A percentile compares a stretch with the other conserved stretches of the same genome.
phyloP scores from a whole-genome alignment of 2,329 filamentous ascomycete genomes.

The Aspergillus aculeatus region DNA sequence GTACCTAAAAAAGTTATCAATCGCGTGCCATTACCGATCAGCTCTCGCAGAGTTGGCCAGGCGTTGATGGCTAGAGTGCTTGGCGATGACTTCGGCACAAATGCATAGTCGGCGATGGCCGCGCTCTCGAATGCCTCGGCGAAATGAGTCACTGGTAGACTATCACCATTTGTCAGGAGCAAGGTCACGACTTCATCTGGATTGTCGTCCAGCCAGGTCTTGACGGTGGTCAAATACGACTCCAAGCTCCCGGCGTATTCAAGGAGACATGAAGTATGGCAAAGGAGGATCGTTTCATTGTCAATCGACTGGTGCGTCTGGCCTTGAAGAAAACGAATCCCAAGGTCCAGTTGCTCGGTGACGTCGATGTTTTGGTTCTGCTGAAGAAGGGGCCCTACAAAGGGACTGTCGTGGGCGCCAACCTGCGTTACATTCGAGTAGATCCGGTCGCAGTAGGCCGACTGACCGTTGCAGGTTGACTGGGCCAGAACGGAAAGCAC shows the following conservation, averaged over 20 bases:
- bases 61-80: constrained; percentile 31
- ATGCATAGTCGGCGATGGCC: constrained; percentile 37
- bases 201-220: constrained; percentile 59
- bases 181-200: constrained; percentile 62
- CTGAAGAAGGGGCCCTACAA: constrained; percentile 55
- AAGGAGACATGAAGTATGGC: constrained; percentile 63
- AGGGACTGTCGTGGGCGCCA: constrained; percentile 65
- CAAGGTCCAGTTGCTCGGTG: constrained; percentile 58
- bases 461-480: constrained; percentile 56
- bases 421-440: constrained; percentile 63
- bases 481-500: background rate
- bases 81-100: constrained; percentile 35
- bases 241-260: constrained; percentile 60
- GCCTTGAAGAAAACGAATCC: constrained; percentile 63
- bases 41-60: constrained; percentile 45
- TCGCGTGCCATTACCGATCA: constrained; percentile 44
- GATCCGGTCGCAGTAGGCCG: constrained; percentile 54
- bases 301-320: constrained; percentile 58
- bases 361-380: constrained; percentile 63
- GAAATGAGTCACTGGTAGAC: constrained; percentile 32
- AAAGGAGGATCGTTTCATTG: constrained; percentile 56
- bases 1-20: constrained; percentile 46
- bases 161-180: constrained; percentile 62
- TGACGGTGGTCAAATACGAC: constrained; percentile 57
- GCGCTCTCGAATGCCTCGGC: constrained; percentile 32